phyloP scores from a whole-genome alignment of 2,329 filamentous ascomycete genomes.

The Cytospora schulzeri region DNA sequence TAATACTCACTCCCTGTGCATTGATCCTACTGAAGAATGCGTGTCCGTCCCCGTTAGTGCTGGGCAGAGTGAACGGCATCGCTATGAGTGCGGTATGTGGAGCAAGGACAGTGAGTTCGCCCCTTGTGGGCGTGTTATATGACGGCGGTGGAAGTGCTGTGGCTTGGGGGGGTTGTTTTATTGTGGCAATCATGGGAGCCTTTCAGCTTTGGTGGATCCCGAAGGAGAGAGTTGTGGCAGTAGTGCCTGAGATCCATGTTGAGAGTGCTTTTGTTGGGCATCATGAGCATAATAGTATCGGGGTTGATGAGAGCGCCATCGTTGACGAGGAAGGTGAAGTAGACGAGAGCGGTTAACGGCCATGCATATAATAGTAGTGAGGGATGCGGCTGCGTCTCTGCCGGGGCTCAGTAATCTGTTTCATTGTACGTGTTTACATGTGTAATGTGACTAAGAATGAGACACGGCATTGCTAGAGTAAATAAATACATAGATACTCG shows the following conservation, averaged over 20 bases:
- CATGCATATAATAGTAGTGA: neutral
- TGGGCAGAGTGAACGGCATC: slow-evolving; percentile 73
- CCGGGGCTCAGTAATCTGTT: neutral
- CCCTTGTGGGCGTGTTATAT: slow-evolving; percentile 68
- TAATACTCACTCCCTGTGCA: slow-evolving; percentile 68
- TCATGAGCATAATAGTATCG: neutral
- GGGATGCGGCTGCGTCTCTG: neutral
- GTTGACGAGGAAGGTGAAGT: slow-evolving; percentile 10
- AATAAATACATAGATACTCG: neutral
- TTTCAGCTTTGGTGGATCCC: slow-evolving; percentile 26
- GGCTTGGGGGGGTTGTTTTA: slow-evolving; percentile 37
- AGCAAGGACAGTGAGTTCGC: slow-evolving; percentile 69
- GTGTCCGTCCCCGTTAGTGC: slow-evolving; percentile 60
- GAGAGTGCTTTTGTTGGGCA: slow-evolving; percentile 21
- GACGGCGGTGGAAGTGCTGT: slow-evolving; percentile 54
- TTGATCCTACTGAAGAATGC: slow-evolving; percentile 75
- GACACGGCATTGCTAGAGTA: neutral
- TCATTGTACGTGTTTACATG: neutral
- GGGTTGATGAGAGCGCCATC: neutral
- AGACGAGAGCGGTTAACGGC: neutral
- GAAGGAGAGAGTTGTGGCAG: slow-evolving; percentile 6
- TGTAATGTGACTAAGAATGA: neutral
- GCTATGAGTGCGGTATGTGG: slow-evolving; percentile 73
- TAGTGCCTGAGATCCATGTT: slow-evolving; percentile 19
- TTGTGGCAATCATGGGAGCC: slow-evolving; percentile 18